A percentile compares a stretch with the other conserved stretches of the same genome.
These are phyloP conservation scores for Neurospora sp. DNA, from an alignment of 495 filamentous ascomycete species.

Conservation along the genomic window DNA sequence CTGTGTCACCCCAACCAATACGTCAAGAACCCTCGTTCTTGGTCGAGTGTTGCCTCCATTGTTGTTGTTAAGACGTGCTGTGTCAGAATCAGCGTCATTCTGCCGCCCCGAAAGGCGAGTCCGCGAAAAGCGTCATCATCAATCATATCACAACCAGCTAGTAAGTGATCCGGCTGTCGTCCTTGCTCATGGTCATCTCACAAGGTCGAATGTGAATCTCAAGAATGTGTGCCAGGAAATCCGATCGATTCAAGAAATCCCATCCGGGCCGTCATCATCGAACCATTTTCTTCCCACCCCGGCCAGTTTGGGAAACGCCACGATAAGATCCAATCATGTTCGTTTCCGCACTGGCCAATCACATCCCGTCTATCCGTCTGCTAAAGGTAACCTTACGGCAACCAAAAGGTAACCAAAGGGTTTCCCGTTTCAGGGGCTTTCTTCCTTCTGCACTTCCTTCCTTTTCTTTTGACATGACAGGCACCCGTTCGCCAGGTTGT, in stretches of 20 bases:
- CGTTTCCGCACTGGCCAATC: not conserved
- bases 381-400: not conserved
- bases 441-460: not conserved
- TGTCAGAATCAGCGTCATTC: not conserved
- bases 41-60: not conserved
- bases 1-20: not conserved
- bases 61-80: not conserved
- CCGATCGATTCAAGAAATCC: not conserved
- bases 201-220: not conserved
- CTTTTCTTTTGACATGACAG: not conserved
- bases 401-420: not conserved
- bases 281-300: not conserved
- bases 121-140: not conserved
- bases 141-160: not conserved
- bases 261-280: not conserved
- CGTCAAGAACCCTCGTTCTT: not conserved
- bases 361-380: not conserved
- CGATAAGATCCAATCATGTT: not conserved
- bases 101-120: not conserved
- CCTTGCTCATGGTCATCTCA: not conserved
- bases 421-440: not conserved
- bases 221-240: not conserved
- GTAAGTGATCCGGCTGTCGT: not conserved
- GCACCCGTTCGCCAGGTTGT: not conserved
- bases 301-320: not conserved